These are phyloP conservation scores for Cercophora newfieldiana DNA, from an alignment of 495 filamentous ascomycete species.

Conservation along the genomic window DNA sequence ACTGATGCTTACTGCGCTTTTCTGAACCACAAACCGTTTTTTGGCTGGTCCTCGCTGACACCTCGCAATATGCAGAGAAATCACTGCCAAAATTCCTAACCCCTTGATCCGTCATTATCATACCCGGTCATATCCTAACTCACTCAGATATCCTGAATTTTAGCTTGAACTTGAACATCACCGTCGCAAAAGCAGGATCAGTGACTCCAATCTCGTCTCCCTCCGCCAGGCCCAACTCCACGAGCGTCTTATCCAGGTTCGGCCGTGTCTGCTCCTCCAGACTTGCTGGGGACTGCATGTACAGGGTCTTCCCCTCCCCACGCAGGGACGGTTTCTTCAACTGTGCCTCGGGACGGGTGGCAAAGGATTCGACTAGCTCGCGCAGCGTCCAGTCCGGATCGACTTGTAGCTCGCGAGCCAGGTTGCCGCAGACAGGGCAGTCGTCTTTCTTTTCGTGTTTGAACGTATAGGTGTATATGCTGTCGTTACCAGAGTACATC, in stretches of 20 bases:
- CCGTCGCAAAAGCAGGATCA: conserved; percentile 74
- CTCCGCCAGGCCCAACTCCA: conserved; percentile 50
- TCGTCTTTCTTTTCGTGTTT: conserved; percentile 87
- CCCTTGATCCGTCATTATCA: background rate
- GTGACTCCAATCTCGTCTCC: conserved; percentile 69
- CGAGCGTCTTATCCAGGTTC: conserved; percentile 74
- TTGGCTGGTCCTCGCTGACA: background rate
- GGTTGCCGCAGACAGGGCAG: conserved; percentile 89
- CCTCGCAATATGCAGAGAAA: conserved; percentile 6
- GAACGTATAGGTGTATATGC: conserved; percentile 96
- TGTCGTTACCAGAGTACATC: conserved; percentile 97
- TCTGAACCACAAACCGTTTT: background rate
- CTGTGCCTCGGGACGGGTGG: conserved; percentile 79
- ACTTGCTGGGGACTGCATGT: conserved; percentile 79
- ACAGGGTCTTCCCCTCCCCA: conserved; percentile 79
- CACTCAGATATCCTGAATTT: conserved; percentile 32
- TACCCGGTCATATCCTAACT: background rate
- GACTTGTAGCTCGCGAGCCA: conserved; percentile 70
- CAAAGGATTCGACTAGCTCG: conserved; percentile 83
- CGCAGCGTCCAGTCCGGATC: conserved; percentile 72
- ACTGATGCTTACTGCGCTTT: background rate
- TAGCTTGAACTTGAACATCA: conserved; percentile 69
- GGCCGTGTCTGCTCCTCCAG: conserved; percentile 77
- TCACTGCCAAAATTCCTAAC: background rate
- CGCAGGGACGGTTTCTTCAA: conserved; percentile 88